Base-by-base conservation (phyloP, 805 yeast genomes). In the Metschnikowia lunata region DNA sequence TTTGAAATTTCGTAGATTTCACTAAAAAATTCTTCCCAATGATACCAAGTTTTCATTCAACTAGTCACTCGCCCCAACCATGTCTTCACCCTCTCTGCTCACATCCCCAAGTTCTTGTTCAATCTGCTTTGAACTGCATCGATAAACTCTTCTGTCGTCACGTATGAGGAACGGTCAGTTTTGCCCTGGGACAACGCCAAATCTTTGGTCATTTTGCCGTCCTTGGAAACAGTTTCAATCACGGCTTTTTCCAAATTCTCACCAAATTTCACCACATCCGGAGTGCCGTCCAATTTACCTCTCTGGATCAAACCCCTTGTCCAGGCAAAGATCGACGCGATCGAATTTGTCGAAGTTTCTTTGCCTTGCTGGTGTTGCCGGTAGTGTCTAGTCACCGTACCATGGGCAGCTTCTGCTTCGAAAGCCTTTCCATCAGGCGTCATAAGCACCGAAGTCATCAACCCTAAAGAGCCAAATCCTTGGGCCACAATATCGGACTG, bases 291-390 rank as follows among this genome's bases (percentile, higher is more conserved):
- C 53, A 85, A 69, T 61, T 75, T 80, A 58, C 91, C 93, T 76
- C 93, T 83, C 66, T 85, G 88, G 50, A 82, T 80, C 43, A 85
- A 65, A 61, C 91, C 93, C 67, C 90, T 78, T n/a, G 89, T 64
- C 93, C 93, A 85, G 28, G 93, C 93, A 56, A 84, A 85, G 46
- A 85, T 85, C 14, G 89, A 83, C 5, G 93, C 93, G 64, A 85
- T 85, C 7, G 93, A 85, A 68, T 85, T 85, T 43, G 93, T 85
- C 5, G 90, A 83, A 8, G 93, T 85, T 62, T 83, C 88, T 61
- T 84, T 82, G 50, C 91, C 91, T 59, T 79, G 79, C 67, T 85
- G 91, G 57, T 82, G 80, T 64, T 80, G 85, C 77, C 91, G 82
- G 70, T 72, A 85, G 61, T 85, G 93, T 77, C 93, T 82, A 29